Evolutionary conservation across 2,329 filamentous ascomycete genomes (phyloP).

Genomic region (Talaromyces sp.): DNA sequence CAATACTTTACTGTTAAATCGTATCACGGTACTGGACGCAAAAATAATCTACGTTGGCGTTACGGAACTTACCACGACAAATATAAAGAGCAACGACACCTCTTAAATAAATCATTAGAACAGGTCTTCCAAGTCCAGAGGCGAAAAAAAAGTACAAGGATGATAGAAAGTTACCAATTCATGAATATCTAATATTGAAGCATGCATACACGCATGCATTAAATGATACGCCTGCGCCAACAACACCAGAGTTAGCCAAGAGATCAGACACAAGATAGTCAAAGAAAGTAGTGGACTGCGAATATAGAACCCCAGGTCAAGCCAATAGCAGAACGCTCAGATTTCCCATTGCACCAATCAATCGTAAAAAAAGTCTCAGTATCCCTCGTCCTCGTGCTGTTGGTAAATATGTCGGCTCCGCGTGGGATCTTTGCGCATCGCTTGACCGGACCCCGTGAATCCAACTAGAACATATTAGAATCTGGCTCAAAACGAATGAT

Average conservation of each 20-base stretch:
- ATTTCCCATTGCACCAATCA: background rate
- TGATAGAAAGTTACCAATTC: constrained; percentile 2
- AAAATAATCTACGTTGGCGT: background rate
- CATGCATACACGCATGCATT: constrained; percentile 7
- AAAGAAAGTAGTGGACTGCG: background rate
- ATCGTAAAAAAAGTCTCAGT: constrained; percentile 19
- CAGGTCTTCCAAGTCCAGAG: background rate
- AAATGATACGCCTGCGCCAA: constrained; percentile 13
- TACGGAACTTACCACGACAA: background rate
- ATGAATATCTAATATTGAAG: background rate
- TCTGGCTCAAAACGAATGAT: background rate
- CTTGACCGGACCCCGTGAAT: constrained; percentile 90
- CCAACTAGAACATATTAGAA: constrained; percentile 59
- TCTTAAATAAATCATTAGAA: background rate
- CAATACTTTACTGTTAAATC: background rate
- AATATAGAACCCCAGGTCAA: background rate
- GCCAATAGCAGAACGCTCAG: background rate
- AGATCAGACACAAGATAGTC: constrained; percentile 11
- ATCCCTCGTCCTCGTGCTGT: constrained; percentile 63
- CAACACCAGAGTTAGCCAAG: constrained; percentile 17
- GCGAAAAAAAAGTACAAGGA: background rate
- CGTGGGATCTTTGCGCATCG: constrained; percentile 88
- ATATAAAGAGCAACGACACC: background rate
- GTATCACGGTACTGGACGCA: background rate
- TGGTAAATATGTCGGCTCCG: constrained; percentile 82